phyloP scores from a whole-genome alignment of 345 rosid genomes.

The Nephelium lappaceum region DNA sequence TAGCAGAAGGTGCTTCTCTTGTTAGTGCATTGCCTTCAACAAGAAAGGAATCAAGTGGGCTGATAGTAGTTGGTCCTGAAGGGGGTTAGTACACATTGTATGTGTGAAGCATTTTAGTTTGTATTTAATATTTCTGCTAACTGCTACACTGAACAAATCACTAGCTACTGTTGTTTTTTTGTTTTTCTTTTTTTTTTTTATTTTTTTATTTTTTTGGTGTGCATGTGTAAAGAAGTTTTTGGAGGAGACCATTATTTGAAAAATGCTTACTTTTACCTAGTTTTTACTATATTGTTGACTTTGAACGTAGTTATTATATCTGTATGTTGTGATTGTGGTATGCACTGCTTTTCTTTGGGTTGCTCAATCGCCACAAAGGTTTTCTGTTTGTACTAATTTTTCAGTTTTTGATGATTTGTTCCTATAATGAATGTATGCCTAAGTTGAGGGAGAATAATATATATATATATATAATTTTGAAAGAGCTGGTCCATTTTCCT shows the following conservation, averaged over 20 bases:
- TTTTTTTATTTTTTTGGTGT: not conserved
- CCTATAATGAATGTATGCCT: not conserved
- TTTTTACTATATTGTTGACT: not conserved
- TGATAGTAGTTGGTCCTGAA: constrained; percentile 81
- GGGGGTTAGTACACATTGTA: constrained; percentile 58
- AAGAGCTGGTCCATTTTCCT: not conserved
- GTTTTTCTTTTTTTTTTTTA: too few species aligned
- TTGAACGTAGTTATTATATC: not conserved
- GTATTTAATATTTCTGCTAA: not conserved
- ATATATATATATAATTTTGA: not conserved
- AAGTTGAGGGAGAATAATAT: not conserved
- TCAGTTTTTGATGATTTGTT: not conserved
- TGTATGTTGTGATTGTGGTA: not conserved
- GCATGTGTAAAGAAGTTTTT: not conserved
- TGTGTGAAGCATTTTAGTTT: not conserved
- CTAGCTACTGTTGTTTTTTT: not conserved
- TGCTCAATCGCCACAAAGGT: not conserved
- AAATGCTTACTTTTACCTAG: not conserved
- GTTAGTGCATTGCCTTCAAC: constrained; percentile 49
- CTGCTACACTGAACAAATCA: not conserved
- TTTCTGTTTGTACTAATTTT: not conserved
- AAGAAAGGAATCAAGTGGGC: constrained; percentile 53
- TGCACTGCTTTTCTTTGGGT: not conserved
- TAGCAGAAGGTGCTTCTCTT: constrained; percentile 81
- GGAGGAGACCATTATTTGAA: not conserved